Conservation (phyloP, 148 eudicot genomes). For the Cornus suecica region DNA sequence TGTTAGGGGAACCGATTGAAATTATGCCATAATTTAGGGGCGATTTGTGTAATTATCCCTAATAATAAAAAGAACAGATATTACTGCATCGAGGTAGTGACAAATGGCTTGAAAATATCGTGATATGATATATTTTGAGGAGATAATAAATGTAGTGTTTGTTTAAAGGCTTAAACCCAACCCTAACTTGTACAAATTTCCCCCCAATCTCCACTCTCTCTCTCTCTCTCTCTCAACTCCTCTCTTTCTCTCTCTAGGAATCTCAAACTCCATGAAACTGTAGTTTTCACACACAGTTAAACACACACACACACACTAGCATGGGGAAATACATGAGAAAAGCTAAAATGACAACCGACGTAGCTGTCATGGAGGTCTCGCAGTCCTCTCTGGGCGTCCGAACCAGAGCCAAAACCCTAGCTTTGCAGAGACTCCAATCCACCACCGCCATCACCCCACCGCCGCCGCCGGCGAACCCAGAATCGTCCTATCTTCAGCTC, state of each 20-base stretch:
- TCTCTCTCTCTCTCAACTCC: conserved; percentile 16
- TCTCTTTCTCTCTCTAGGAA: background rate
- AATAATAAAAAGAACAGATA: too few relatives aligned
- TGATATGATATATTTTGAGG: background rate
- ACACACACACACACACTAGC: background rate
- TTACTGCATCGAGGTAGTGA: background rate
- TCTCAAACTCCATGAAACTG: background rate
- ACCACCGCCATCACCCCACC: conserved; percentile 12
- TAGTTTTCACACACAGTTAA: background rate
- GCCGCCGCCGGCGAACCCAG: conserved; percentile 27
- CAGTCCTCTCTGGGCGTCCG: conserved; percentile 64
- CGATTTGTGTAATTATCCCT: too few relatives aligned
- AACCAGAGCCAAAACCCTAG: conserved; percentile 77
- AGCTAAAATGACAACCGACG: conserved; percentile 50
- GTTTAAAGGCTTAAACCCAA: background rate
- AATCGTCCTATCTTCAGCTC: conserved; percentile 66
- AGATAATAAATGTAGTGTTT: background rate
- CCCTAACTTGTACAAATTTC: background rate
- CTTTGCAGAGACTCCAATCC: conserved; percentile 44
- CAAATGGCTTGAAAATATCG: too few relatives aligned
- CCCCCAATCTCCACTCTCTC: background rate
- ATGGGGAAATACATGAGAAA: conserved; percentile 79
- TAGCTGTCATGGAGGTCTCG: conserved; percentile 55
- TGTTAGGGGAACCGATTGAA: too few relatives aligned
- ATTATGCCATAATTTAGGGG: too few relatives aligned